Evolutionary conservation across 2,329 filamentous ascomycete species (phyloP).

Genomic region (Xylaria sp.): DNA sequence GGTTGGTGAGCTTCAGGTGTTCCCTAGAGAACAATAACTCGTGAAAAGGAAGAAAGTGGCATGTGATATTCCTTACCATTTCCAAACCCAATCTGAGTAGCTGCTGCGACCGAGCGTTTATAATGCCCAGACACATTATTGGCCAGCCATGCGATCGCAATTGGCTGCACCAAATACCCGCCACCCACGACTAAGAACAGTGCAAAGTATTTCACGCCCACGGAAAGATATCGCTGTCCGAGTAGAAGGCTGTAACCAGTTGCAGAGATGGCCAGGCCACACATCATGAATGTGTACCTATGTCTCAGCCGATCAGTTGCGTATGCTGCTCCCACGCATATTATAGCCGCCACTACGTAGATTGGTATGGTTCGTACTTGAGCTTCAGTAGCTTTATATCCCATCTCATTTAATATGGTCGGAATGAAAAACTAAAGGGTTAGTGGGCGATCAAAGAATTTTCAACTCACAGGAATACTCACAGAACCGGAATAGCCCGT

Average conservation of each 20-base stretch:
- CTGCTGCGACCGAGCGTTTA: slow-evolving; percentile 64
- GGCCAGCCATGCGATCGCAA: slow-evolving; percentile 66
- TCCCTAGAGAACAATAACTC: background rate
- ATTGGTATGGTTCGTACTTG: slow-evolving; percentile 54
- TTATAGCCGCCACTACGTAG: slow-evolving; percentile 50
- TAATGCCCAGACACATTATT: slow-evolving; percentile 69
- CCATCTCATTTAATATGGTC: slow-evolving; percentile 53
- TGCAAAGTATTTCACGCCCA: slow-evolving; percentile 64
- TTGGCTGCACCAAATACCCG: slow-evolving; percentile 65
- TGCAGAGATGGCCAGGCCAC: slow-evolving; percentile 60
- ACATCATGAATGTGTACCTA: slow-evolving; percentile 65
- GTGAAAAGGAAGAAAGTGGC: background rate
- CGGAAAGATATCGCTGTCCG: slow-evolving; percentile 57
- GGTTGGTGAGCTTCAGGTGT: background rate
- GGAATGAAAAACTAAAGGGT: slow-evolving; percentile 51
- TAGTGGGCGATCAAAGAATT: background rate
- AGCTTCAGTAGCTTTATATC: slow-evolving; percentile 50
- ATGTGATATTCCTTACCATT: slow-evolving; percentile 49
- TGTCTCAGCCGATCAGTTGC: slow-evolving; percentile 62
- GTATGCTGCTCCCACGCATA: slow-evolving; percentile 53
- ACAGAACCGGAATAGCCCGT: slow-evolving; percentile 56
- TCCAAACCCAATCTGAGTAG: slow-evolving; percentile 63
- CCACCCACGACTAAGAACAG: slow-evolving; percentile 65
- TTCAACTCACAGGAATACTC: slow-evolving; percentile 3
- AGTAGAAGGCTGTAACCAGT: slow-evolving; percentile 68